Evolutionary conservation across 116 monocot species (phyloP).

Genomic region (Thalassia testudinum): DNA sequence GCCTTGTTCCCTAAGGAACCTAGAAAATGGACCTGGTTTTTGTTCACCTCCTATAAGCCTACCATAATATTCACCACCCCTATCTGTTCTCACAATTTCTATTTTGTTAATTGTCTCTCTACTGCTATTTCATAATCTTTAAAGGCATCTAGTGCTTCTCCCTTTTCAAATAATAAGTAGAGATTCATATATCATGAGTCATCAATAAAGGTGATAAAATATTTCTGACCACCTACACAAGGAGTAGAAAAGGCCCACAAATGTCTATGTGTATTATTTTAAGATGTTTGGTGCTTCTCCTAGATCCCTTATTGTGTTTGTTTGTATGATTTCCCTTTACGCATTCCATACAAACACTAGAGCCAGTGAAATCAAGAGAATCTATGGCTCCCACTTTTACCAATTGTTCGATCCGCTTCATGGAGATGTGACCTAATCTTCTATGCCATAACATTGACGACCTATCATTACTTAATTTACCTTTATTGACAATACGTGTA

Average conservation of each 20-base stretch:
- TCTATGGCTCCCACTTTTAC: neutral
- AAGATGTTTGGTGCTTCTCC: neutral
- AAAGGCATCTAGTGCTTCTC: constrained; percentile 3
- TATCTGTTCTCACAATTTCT: constrained; percentile 3
- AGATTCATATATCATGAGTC: constrained; percentile 3
- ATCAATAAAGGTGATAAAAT: constrained; percentile 8
- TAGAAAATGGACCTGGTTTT: constrained; percentile 3
- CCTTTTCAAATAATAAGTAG: constrained; percentile 6
- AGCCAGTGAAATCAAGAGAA: constrained; percentile 9
- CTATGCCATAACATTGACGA: constrained; percentile 10
- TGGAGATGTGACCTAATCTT: constrained; percentile 9
- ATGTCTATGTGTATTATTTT: constrained; percentile 2
- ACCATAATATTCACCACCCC: constrained; percentile 9
- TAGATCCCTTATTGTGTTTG: constrained; percentile 6
- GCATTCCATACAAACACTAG: constrained; percentile 4
- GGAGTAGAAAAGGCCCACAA: neutral
- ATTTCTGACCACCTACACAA: constrained; percentile 4
- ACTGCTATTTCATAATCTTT: constrained; percentile 3
- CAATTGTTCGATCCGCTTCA: neutral
- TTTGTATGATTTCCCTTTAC: constrained; percentile 8
- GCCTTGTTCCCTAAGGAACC: constrained; percentile 2
- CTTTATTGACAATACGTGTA: neutral
- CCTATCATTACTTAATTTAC: too few relatives aligned
- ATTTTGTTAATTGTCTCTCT: constrained; percentile 5
- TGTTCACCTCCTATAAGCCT: neutral